These are phyloP conservation scores for Saturnispora ahearnii DNA, from an alignment of 805 yeast species.

Conservation along the genomic window DNA sequence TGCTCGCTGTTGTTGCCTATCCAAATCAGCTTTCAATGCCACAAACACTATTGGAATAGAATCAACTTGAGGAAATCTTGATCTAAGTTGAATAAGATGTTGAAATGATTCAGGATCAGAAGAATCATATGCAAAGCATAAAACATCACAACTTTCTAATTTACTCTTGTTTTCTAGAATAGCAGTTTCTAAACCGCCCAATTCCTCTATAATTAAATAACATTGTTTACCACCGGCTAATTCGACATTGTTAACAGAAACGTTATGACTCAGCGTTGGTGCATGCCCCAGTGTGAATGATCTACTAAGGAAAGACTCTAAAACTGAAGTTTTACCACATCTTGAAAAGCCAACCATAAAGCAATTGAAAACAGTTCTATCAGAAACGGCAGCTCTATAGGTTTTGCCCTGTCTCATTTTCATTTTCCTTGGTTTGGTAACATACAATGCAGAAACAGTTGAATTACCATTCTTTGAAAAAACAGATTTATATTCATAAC, in stretches of 20 bases:
- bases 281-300: slow-evolving; percentile 60
- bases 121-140: slow-evolving; percentile 87
- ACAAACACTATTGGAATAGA: slow-evolving; percentile 78
- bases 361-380: slow-evolving; percentile 89
- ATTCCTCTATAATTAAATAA: slow-evolving; percentile 80
- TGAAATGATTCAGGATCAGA: slow-evolving; percentile 94
- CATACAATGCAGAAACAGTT: slow-evolving; percentile 48
- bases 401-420: slow-evolving; percentile 55
- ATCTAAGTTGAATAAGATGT: slow-evolving; percentile 61
- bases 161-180: slow-evolving; percentile 61
- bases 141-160: slow-evolving; percentile 79
- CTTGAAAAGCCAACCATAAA: slow-evolving; percentile 77
- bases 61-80: slow-evolving; percentile 47
- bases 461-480: slow-evolving; percentile 15
- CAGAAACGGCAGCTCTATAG: slow-evolving; percentile 62
- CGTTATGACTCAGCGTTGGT: slow-evolving; percentile 73
- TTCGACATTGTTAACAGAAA: slow-evolving; percentile 89
- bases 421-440: slow-evolving; percentile 71
- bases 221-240: slow-evolving; percentile 92
- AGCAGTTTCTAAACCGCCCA: slow-evolving; percentile 80
- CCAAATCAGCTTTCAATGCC: slow-evolving; percentile 91
- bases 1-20: slow-evolving; percentile 87
- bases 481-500: slow-evolving; percentile 49
- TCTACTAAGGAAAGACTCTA: slow-evolving; percentile 75
- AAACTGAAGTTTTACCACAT: slow-evolving; percentile 78